Evolutionary conservation across 2,329 filamentous ascomycete genomes (phyloP).

Genomic region (Claviceps sp.): DNA sequence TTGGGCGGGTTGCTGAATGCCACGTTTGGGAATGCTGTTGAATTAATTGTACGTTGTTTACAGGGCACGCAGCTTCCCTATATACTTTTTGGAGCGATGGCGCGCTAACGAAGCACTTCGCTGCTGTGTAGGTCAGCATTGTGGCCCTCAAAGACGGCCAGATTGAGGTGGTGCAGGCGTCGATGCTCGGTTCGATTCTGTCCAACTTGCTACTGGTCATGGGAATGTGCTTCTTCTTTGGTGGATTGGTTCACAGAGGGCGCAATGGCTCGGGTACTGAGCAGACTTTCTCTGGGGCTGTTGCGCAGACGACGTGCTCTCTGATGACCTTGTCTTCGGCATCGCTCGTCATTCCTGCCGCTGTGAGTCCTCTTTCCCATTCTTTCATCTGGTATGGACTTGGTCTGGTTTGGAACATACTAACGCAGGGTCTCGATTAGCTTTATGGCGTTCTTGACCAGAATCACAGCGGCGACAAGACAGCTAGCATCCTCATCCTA

Average conservation of each 20-base stretch:
- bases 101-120: not conserved
- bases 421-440: conserved; percentile 17
- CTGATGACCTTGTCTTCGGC: conserved; percentile 65
- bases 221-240: conserved; percentile 68
- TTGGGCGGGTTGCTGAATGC: conserved; percentile 63
- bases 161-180: conserved; percentile 93
- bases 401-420: not conserved
- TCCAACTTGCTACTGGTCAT: conserved; percentile 86
- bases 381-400: not conserved
- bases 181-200: conserved; percentile 90
- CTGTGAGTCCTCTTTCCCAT: conserved; percentile 26
- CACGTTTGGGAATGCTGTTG: conserved; percentile 69
- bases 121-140: conserved; percentile 61
- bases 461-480: conserved; percentile 25
- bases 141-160: conserved; percentile 75
- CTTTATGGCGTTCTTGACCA: conserved; percentile 52
- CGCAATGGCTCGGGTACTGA: conserved; percentile 45
- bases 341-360: conserved; percentile 66
- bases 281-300: conserved; percentile 61
- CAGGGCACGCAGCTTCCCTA: not conserved
- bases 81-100: not conserved
- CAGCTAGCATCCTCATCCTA: conserved; percentile 50
- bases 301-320: conserved; percentile 64
- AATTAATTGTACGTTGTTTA: conserved; percentile 49
- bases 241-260: conserved; percentile 50